phyloP scores from a whole-genome alignment of 495 filamentous ascomycete species.

The Rostrohypoxylon terebratum region DNA sequence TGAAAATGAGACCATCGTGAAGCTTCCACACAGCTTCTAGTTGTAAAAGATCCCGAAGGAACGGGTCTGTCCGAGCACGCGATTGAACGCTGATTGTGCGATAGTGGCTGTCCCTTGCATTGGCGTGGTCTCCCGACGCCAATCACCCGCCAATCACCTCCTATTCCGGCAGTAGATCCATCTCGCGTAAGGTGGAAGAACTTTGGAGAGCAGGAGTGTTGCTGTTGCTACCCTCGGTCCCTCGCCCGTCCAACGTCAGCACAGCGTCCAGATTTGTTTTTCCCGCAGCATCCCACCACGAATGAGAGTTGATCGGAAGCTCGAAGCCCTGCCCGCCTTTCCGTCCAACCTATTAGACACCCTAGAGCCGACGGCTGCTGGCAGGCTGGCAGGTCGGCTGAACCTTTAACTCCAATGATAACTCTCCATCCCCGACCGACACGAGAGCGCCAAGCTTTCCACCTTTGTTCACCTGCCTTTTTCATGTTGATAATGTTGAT shows the following conservation, averaged over 20 bases:
- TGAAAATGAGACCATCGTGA: not conserved
- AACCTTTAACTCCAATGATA: constrained; percentile 11
- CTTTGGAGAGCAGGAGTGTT: constrained; percentile 25
- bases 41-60: constrained; percentile 22
- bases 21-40: not conserved
- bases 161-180: constrained; percentile 29
- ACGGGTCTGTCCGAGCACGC: constrained; percentile 29
- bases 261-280: constrained; percentile 4
- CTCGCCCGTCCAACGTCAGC: constrained; percentile 37
- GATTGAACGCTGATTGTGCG: constrained; percentile 27
- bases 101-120: constrained; percentile 36
- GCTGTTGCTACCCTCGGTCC: too few species aligned
- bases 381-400: constrained; percentile 1
- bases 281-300: constrained; percentile 26
- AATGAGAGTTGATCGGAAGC: constrained; percentile 24
- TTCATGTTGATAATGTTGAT: constrained; percentile 26
- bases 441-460: constrained; percentile 37
- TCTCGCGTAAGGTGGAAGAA: constrained; percentile 36
- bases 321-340: not conserved
- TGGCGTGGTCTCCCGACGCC: constrained; percentile 22
- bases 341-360: constrained; percentile 28
- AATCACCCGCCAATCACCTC: constrained; percentile 41
- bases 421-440: constrained; percentile 29
- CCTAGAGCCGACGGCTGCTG: not conserved
- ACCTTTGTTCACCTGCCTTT: constrained; percentile 44